These are phyloP conservation scores for Xylaria scruposa DNA, from an alignment of 495 filamentous ascomycete genomes.

Conservation along the genomic window DNA sequence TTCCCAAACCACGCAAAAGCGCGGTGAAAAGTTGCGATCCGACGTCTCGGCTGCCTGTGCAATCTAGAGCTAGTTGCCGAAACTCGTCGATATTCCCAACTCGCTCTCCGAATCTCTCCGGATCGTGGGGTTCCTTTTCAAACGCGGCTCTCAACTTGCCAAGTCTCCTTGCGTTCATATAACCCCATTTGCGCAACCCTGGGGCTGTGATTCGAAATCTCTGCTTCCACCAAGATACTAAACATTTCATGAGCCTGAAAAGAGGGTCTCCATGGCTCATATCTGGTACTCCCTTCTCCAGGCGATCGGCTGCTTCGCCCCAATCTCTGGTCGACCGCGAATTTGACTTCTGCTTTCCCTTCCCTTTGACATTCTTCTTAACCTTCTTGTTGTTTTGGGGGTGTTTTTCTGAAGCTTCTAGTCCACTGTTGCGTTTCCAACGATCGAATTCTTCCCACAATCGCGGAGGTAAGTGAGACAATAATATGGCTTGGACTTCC, in stretches of 20 bases:
- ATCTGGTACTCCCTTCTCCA: conserved; percentile 71
- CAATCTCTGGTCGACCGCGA: conserved; percentile 70
- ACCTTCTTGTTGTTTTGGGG: conserved; percentile 40
- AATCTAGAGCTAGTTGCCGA: conserved; percentile 68
- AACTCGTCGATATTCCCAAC: conserved; percentile 71
- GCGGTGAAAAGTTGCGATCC: conserved; percentile 92
- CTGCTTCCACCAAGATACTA: conserved; percentile 87
- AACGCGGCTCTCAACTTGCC: conserved; percentile 71
- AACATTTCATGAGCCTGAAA: conserved; percentile 74
- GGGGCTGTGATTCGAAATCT: conserved; percentile 80
- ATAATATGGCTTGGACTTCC: conserved; percentile 76
- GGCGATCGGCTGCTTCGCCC: conserved; percentile 69
- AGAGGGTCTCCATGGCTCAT: conserved; percentile 83
- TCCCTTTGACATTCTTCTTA: conserved; percentile 42
- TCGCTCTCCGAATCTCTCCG: conserved; percentile 74
- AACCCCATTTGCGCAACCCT: conserved; percentile 86
- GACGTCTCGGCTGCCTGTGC: conserved; percentile 84
- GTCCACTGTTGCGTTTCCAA: conserved; percentile 72
- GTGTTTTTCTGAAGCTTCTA: conserved; percentile 54
- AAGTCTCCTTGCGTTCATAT: conserved; percentile 72
- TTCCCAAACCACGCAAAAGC: conserved; percentile 78
- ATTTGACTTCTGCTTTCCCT: conserved; percentile 52
- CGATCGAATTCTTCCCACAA: conserved; percentile 74
- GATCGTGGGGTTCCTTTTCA: conserved; percentile 65
- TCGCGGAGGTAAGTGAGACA: conserved; percentile 70